Base-by-base conservation (phyloP, 192 early-diverging fungal genomes). In the Podila verticillata region DNA sequence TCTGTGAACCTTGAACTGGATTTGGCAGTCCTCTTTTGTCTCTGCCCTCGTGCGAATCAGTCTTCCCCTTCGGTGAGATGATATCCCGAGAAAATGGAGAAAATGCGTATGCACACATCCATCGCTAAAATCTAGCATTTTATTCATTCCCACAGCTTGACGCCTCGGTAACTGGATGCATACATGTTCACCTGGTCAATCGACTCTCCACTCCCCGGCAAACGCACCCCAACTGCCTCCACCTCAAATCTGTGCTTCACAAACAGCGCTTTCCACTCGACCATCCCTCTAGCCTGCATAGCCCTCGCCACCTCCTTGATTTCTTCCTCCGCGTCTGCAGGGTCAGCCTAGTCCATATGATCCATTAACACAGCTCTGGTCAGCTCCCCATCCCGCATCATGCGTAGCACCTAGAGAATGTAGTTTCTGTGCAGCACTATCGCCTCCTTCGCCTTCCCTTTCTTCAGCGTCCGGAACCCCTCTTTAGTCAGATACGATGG, bases 181-280 rank as follows among this genome's bases (percentile, higher is more conserved):
- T 94, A 95, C 92, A 94, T 96, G 83, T 96, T 96, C 51, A 95
- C 93, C n/a, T 93, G 87, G 58, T 94, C 95, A 63, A 95, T 91
- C 15, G 87, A 89, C 57, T 77, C 81, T 48, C 83, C 83, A 34
- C 85, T 85, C 49, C 89, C 87, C 39, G 87, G 87, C 57, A 92
- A 80, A 26, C 94, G 90, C 24, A 95, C 84, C 35, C 89, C 90
- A n/a, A 91, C 78, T n/a, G 92, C 75, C 65, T 88, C 72, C 9
- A 96, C 90, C n/a, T 78, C 58, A 81, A 95, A 95, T 1, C 92
- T 92, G 60, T 89, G 65, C 68, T 85, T 84, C 73, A 89, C 88
- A 88, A 96, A 94, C 47, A 93, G 71, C 0, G 56, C 47, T 28
- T 94, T 84, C 95, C 95, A 96, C 57, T 90, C 89, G 26, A 92